Percentiles rank a stretch among this genome's conserved stretches.
Evolutionary conservation across 495 filamentous ascomycete genomes (phyloP).

Genomic region (Hypoxylon cercidicola): DNA sequence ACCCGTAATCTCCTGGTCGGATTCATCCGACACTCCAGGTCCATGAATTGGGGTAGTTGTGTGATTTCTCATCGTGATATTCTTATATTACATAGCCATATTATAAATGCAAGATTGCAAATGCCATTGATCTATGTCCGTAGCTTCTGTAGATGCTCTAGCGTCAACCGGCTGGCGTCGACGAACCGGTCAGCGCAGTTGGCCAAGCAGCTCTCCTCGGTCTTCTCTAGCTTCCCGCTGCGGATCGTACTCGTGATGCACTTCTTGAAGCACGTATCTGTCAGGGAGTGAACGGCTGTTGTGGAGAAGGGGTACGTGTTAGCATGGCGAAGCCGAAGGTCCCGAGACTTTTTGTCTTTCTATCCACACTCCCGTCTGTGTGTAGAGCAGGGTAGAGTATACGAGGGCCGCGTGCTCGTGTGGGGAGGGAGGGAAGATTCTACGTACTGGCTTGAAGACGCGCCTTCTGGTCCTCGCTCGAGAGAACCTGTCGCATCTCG

Average conservation of each 20-base stretch:
- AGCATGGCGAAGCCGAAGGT: constrained; percentile 20
- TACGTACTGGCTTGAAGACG: constrained; percentile 81
- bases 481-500: constrained; percentile 84
- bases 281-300: constrained; percentile 69
- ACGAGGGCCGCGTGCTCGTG: background rate
- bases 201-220: constrained; percentile 81
- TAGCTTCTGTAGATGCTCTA: constrained; percentile 77
- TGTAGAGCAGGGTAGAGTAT: too few relatives aligned
- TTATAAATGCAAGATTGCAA: background rate
- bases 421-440: constrained; percentile 1
- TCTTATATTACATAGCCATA: background rate
- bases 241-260: constrained; percentile 77
- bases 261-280: constrained; percentile 92
- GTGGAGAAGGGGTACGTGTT: constrained; percentile 20
- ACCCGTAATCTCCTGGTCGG: background rate
- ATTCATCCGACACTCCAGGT: background rate
- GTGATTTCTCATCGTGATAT: constrained; percentile 5
- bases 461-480: constrained; percentile 82
- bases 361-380: background rate
- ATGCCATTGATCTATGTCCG: constrained; percentile 10
- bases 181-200: constrained; percentile 96
- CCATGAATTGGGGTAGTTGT: constrained; percentile 7
- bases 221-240: constrained; percentile 71
- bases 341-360: background rate
- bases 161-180: constrained; percentile 82